These are phyloP conservation scores for Breynia disticha DNA, from an alignment of 441 rosid genomes.

Conservation along the genomic window DNA sequence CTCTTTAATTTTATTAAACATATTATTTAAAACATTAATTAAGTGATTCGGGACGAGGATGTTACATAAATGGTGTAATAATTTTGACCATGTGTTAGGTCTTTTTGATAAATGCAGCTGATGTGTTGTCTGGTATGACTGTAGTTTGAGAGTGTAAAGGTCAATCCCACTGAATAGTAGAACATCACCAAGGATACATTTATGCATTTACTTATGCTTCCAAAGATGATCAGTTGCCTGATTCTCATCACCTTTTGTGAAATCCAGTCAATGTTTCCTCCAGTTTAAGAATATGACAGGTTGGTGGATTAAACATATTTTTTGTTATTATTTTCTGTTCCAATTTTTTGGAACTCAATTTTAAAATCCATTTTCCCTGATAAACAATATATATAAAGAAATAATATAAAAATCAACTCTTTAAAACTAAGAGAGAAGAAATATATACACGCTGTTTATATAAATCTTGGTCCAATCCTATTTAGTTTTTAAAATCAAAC, in stretches of 20 bases:
- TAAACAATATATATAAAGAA: no score
- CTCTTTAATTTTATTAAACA: no score
- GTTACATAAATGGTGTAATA: constrained; percentile 17
- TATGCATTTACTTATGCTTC: constrained; percentile 84
- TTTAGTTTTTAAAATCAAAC: no score
- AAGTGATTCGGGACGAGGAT: no score
- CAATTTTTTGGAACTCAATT: no score
- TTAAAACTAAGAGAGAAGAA: no score
- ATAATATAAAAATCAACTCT: no score
- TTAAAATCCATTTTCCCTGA: no score
- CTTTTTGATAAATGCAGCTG: constrained; percentile 88
- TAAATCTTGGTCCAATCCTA: no score
- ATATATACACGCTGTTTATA: no score
- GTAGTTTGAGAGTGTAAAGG: constrained; percentile 82
- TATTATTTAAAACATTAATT: no score
- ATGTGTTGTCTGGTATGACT: constrained; percentile 67
- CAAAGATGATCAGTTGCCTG: constrained; percentile 40
- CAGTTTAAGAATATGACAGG: constrained; percentile 72
- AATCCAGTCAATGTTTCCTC: constrained; percentile 39
- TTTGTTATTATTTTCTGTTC: neutral
- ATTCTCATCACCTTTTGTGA: constrained; percentile 71
- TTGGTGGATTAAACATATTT: constrained; percentile 30
- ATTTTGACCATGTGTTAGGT: constrained; percentile 60
- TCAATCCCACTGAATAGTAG: constrained; percentile 72
- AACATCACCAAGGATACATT: constrained; percentile 82